Percentiles rank a stretch among this genome's conserved stretches.
Conservation (phyloP, 805 yeast species). For the Ogataea paraovalis region DNA sequence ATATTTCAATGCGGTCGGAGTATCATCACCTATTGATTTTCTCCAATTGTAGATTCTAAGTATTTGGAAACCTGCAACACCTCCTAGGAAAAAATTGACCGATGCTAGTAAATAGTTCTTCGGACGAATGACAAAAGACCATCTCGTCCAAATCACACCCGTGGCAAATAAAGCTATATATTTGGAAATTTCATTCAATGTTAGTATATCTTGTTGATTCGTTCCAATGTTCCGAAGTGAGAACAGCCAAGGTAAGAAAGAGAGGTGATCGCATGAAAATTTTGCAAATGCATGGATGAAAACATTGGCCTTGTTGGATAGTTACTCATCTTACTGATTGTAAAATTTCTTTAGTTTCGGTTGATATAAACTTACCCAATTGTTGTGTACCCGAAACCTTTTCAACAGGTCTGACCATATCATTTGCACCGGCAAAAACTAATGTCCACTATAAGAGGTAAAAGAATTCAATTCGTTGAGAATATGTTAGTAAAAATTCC, state of each 20-base stretch:
- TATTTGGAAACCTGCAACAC: slow-evolving; percentile 85
- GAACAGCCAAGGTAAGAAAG: too few species aligned
- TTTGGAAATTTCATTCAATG: background rate
- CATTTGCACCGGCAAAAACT: slow-evolving; percentile 88
- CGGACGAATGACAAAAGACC: slow-evolving; percentile 93
- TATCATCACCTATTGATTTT: slow-evolving; percentile 55
- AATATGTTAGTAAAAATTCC: too few species aligned
- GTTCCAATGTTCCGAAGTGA: too few species aligned
- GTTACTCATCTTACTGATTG: too few species aligned
- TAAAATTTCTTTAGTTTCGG: too few species aligned
- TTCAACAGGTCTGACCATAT: slow-evolving; percentile 86
- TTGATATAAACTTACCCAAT: slow-evolving; percentile 29
- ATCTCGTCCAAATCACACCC: slow-evolving; percentile 95
- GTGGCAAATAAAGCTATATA: slow-evolving; percentile 73
- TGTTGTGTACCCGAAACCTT: slow-evolving; percentile 87
- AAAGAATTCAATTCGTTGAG: background rate
- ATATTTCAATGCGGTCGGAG: slow-evolving; percentile 53
- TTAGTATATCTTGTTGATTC: slow-evolving; percentile 5
- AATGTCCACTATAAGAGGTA: slow-evolving; percentile 63
- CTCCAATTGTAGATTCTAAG: slow-evolving; percentile 69
- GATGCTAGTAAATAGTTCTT: slow-evolving; percentile 83
- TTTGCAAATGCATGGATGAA: too few species aligned
- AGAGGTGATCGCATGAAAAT: too few species aligned
- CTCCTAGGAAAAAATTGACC: slow-evolving; percentile 89
- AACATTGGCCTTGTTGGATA: too few species aligned